Base-by-base conservation (phyloP, 768 basidiomycete species). In the Chlorophyllum brunneum region DNA sequence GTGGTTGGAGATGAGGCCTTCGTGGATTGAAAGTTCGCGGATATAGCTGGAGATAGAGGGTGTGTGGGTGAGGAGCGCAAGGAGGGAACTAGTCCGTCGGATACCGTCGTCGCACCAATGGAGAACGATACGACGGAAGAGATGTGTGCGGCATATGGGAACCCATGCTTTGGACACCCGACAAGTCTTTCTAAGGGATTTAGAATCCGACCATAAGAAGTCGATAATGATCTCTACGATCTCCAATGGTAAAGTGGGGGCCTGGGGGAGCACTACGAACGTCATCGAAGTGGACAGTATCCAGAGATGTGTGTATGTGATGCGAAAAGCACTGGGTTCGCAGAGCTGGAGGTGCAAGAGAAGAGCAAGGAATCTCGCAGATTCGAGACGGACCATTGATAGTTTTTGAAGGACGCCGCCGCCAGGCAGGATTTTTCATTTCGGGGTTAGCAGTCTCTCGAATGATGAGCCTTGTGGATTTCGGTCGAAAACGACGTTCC, bases 351-450 rank as follows among this genome's bases (percentile, higher is more conserved):
- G 34, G 34, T 13, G 10, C n/a, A 42, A 36, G n/a, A 34, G 34
- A 34, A 29, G 16, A 24, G 26, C 2, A 42, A 23, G 41, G 23
- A 15, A 27, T 27, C 23, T 15, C n/a, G 26, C 2, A 27, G 4
- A 23, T 13, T 37, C 36, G 10, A 22, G 8, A 13, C 6, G 24
- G 31, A 9, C 20, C 23, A 26, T 51, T 34, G 40, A 43, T 43
- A 44, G 41, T 23, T 52, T 52, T 52, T 52, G 51, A 52, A 45
- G 51, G 51, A 52, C 15, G 16, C 34, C 51, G 42, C 26, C 41
- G 41, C 27, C 41, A 37, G 20, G 48, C 37, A 16, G 33, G 20
- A 39, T 13, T 18, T n/a, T 30, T 39, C 48, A 43, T 52, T 44
- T 52, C 50, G 51, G 51, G 36, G 51, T 36, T 52, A 45, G 40